Evolutionary conservation across 495 filamentous ascomycete genomes (phyloP), one percentile per base, ranked within the genome.

Genomic region (Penicillium dipodomyicola): DNA sequence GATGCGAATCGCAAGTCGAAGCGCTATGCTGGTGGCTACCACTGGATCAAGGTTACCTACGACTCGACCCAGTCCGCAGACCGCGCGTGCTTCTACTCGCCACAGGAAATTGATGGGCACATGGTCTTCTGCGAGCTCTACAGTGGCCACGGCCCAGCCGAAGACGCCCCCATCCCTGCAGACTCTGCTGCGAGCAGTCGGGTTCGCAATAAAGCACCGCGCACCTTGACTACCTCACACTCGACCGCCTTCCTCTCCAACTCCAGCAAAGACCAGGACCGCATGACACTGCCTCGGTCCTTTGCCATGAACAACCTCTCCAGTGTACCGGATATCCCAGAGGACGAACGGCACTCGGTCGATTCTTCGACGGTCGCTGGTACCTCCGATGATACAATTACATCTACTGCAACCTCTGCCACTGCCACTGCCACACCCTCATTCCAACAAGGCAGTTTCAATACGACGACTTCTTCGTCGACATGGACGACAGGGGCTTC

Each of bases 21-120:
- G 71, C 80, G 76, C 46, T 88, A 87, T 58, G 84, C 85, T 20
- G 86, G 90, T 52, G 92, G 92, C 15, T 81, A 85, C 57, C 84
- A 92, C 73, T 96, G 92, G 92, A 89, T 96, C 62, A 96, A 96
- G 65, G 80, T 96, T 49, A 96, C 92, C 1, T 96, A 93, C 61
- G 90, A 95, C 71, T 91, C 88, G 6, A 79, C 83, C 32, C 82
- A 87, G 56, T 86, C 91, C 4, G 92, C 91, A 19, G 88, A 92
- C 47, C 79, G 83, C 35, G 92, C 91, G 22, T 76, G 85, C 51
- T 88, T 85, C 59, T 80, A 81, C 59, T 91, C 87, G 33, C 92
- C 92, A 1, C 88, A 91, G 68, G 80, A 79, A 52, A 84, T 96
- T 37, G 79, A 89, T 46, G 90, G 90, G 3, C 82, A 91, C 64